Base-by-base conservation (phyloP, 2,329 filamentous ascomycete species). In the Xylaria digitata region DNA sequence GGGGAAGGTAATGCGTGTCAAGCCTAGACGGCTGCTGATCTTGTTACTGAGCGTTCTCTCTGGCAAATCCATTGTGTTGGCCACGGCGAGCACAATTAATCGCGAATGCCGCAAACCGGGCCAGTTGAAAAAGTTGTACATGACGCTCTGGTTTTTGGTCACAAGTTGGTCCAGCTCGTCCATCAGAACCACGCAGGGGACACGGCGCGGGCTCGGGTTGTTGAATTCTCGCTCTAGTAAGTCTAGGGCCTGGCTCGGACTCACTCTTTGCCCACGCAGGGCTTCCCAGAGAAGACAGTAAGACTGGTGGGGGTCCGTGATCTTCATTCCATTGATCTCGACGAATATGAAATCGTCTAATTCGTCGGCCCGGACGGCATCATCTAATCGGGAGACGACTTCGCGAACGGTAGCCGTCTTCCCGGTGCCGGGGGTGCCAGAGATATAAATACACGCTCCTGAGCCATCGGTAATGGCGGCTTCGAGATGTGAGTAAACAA, bases 91-190 rank as follows among this genome's bases (percentile, higher is more conserved):
- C 6, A 99, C 96, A 78, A 99, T 97, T 50, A 99, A 85, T 55
- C 94, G 89, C 61, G 93, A 97, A 79, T 99, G 94, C 56, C 92
- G 88, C 61, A 98, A 84, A 11, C 93, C 92, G 3, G 96, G 96
- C 96, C 96, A 99, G 77, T 99, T 99, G 86, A 99, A 99, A 80
- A 99, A 99, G 80, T 99, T 99, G 82, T 99, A 99, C 96, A 99
- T 99, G 80, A 99, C 96, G n/a, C 93, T 95, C 79, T 99, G 96
- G 75, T 97, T 98, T 76, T 95, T 96, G 13, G 96, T 99, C 5
- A 99, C 96, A 7, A 99, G 87, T 80, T 99, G 96, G 78, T 99
- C 96, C 54, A 99, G 86, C 80, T 99, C 96, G 75, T 99, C 96
- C 96, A 99, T 99, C 57, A 99, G 82, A 1, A 99, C 96, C 15